Base-by-base conservation (phyloP, 352 stramenopile genomes). In the Phytopythium litorale region DNA sequence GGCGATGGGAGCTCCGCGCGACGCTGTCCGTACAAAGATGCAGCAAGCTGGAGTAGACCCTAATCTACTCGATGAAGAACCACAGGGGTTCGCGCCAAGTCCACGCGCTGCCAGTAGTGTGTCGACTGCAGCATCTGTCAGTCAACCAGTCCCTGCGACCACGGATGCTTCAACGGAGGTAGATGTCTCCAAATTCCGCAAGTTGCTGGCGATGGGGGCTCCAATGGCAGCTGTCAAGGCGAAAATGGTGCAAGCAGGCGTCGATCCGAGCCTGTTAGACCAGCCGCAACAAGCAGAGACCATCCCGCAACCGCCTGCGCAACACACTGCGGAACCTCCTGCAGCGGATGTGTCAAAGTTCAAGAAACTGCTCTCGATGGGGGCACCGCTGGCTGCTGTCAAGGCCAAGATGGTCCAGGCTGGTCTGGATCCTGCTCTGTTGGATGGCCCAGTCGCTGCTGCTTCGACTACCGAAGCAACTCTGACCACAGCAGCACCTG, bases 141-240 rank as follows among this genome's bases (percentile, higher is more conserved):
- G 53, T n/a, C 49, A 46, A 32, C 21, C 54, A 38, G 12, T 30
- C 50, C 38, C 48, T 19, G 3, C 60, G 2, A 49, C 56, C 38
- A 61, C 66, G 30, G 11, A 63, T 6, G 15, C 54, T 0, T 33
- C 19, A 45, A 9, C 60, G 40, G 21, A 21, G 7, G 53, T 67
- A 16, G 76, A 87, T 46, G 51, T 88, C 49, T 73, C 72, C 7
- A 85, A 86, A 35, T 98, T 98, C 58, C 97, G 96, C 45, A 98
- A 98, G 66, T 82, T 98, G 73, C 62, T 92, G 2, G 73, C 71
- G 0, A 92, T 96, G 79, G 87, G 84, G 2, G 78, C 88, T 3
- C 88, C 84, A 2, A 69, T 85, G 7, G 89, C 83, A 30, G 89
- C 85, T 11, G 75, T 87, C 12, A 76, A 81, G 50, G 76, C 69